Base-by-base conservation (phyloP, 257 asterid genomes). In the Nicotiana paniculata region DNA sequence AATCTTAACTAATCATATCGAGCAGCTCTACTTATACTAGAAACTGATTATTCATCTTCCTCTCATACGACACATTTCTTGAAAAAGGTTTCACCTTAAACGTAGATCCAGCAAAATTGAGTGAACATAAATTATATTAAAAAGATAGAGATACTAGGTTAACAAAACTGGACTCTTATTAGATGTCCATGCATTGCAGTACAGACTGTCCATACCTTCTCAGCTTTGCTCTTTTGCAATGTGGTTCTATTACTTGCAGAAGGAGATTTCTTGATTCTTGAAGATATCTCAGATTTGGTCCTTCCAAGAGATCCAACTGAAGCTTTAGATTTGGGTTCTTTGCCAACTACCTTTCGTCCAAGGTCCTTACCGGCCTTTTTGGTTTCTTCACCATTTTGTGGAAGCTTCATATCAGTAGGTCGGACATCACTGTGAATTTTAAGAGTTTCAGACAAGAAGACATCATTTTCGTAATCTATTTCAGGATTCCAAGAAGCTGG, bases 231-330 rank as follows among this genome's bases (percentile, higher is more conserved):
- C 90, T 83, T 88, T 24, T 59, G 84, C 53, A 24, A 32, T 63
- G 30, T 82, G 28, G 81, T 79, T 82, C 83, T 83, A 87, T 86
- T 89, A 85, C 68, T 62, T 62, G 89, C 92, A 53, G 88, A 17
- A 74, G 86, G 79, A 46, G 90, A 76, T 15, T 72, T 86, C 80
- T 90, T 91, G 85, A 81, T 84, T 84, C 90, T 79, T 17, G 89
- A 59, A 11, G 89, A 53, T 21, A 81, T 62, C 4, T 91, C 93
- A 1, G 96, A 89, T 88, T 89, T 93, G 84, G 91, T 89, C 89
- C 91, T 86, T 30, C 78, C 87, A 18, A 90, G 90, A 35, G 88
- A 85, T 66, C 88, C 88, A 53, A 74, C 84, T 11, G 88, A 84
- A 81, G 86, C 72, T 87, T 81, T 91, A 18, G 91, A 61, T 80